Percentiles rank a stretch among this genome's conserved stretches.
Evolutionary conservation across 371 early-diverging fungal species (phyloP).

Genomic region (Syncephalastrum racemosum): DNA sequence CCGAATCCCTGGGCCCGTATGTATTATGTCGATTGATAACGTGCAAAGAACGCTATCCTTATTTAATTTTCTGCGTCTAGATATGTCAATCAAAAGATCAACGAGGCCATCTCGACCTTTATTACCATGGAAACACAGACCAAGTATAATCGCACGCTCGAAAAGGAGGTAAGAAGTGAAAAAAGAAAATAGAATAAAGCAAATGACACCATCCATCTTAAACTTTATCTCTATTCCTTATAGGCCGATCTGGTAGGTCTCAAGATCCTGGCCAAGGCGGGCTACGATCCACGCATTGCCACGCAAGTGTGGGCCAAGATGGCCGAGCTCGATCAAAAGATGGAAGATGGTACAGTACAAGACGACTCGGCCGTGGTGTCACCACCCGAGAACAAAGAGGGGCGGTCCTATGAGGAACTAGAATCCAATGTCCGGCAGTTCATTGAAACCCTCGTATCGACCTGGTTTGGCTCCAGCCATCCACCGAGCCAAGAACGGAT

Average conservation of each 20-base stretch:
- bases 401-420: constrained; percentile 12
- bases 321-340: constrained; percentile 15
- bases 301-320: constrained; percentile 39
- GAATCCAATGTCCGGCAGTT: constrained; percentile 24
- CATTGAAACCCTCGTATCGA: constrained; percentile 23
- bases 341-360: constrained; percentile 5
- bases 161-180: constrained; percentile 33
- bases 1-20: constrained; percentile 48
- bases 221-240: constrained; percentile 3
- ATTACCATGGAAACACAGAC: constrained; percentile 36
- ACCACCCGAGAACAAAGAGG: constrained; percentile 11
- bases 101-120: constrained; percentile 35
- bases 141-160: constrained; percentile 42
- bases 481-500: constrained; percentile 47
- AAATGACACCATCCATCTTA: not conserved
- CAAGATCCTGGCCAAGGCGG: constrained; percentile 56
- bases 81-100: constrained; percentile 46
- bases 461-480: constrained; percentile 54
- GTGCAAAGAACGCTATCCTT: not conserved
- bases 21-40: constrained; percentile 8
- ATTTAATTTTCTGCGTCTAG: constrained; percentile 6
- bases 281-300: constrained; percentile 53
- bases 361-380: constrained; percentile 7
- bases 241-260: constrained; percentile 59
- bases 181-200: not conserved